phyloP scores from a whole-genome alignment of 192 early-diverging fungal genomes.

The Powellomyces hirtus region DNA sequence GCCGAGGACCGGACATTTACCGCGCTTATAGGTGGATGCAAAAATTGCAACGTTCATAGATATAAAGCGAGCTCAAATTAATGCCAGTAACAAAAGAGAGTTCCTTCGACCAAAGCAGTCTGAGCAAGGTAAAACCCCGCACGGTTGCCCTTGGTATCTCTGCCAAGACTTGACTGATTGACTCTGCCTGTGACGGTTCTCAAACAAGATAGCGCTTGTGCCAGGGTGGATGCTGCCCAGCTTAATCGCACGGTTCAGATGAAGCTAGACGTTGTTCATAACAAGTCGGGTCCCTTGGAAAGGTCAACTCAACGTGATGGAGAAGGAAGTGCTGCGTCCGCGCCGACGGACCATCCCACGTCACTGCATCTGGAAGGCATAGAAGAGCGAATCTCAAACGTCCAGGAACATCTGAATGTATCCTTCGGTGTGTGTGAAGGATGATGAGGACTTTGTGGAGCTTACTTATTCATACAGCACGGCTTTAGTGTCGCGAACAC shows the following conservation, averaged over 20 bases:
- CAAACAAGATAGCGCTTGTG: constrained; percentile 46
- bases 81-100: constrained; percentile 62
- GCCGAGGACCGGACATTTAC: too few relatives aligned
- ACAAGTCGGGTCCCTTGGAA: constrained; percentile 61
- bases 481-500: constrained; percentile 41
- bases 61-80: constrained; percentile 55
- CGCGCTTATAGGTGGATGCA: constrained; percentile 35
- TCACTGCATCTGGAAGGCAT: constrained; percentile 30
- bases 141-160: neutral
- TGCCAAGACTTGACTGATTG: too few relatives aligned
- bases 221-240: constrained; percentile 69
- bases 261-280: constrained; percentile 68
- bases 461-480: neutral
- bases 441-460: too few relatives aligned
- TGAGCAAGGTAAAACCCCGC: constrained; percentile 2
- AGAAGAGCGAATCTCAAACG: constrained; percentile 66
- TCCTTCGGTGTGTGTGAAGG: constrained; percentile 46
- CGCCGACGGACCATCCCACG: neutral
- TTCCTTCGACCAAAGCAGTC: constrained; percentile 42
- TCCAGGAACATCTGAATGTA: constrained; percentile 73
- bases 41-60: constrained; percentile 53
- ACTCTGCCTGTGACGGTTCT: too few relatives aligned
- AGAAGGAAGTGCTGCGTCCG: neutral
- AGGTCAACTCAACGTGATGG: constrained; percentile 40
- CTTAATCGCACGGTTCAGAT: constrained; percentile 77